phyloP scores from a whole-genome alignment of 352 stramenopile genomes.

The Thalassiosira ordinaria region DNA sequence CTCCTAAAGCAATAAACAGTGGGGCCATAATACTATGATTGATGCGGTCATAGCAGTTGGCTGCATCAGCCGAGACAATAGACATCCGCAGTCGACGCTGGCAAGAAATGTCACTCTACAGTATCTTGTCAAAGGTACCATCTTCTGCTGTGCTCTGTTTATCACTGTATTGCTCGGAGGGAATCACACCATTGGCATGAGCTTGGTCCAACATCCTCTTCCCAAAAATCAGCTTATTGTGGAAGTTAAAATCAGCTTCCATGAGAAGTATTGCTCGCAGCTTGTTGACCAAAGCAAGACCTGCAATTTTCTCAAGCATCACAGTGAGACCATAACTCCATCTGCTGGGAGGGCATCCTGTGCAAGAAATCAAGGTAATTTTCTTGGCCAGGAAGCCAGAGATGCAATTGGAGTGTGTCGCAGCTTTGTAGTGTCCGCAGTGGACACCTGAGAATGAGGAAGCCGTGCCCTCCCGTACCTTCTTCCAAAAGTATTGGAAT shows the following conservation, averaged over 20 bases:
- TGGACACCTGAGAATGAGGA: constrained; percentile 17
- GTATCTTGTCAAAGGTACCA: constrained; percentile 11
- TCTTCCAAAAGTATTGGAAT: constrained; percentile 8
- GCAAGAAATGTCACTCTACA: constrained; percentile 2
- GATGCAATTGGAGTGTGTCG: neutral
- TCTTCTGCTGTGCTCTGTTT: constrained; percentile 21
- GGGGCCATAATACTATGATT: constrained; percentile 6
- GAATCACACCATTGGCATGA: constrained; percentile 1
- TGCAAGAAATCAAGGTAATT: neutral
- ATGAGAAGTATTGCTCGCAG: constrained; percentile 23
- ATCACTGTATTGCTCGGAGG: constrained; percentile 20
- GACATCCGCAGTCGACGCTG: neutral
- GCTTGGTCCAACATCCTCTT: constrained; percentile 22
- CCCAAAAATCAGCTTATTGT: constrained; percentile 31
- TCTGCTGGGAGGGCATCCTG: constrained; percentile 5
- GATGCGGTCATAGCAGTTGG: constrained; percentile 31
- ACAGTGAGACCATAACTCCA: constrained; percentile 18
- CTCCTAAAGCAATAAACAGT: neutral
- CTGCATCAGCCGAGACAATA: constrained; percentile 6
- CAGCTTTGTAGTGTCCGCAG: constrained; percentile 21
- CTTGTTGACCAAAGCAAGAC: constrained; percentile 28
- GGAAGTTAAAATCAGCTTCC: constrained; percentile 37
- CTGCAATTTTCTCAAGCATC: constrained; percentile 35
- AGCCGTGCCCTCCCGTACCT: neutral
- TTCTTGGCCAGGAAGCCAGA: constrained; percentile 14